Base-by-base conservation (phyloP, 306 rosid species). In the Lablab purpureus region DNA sequence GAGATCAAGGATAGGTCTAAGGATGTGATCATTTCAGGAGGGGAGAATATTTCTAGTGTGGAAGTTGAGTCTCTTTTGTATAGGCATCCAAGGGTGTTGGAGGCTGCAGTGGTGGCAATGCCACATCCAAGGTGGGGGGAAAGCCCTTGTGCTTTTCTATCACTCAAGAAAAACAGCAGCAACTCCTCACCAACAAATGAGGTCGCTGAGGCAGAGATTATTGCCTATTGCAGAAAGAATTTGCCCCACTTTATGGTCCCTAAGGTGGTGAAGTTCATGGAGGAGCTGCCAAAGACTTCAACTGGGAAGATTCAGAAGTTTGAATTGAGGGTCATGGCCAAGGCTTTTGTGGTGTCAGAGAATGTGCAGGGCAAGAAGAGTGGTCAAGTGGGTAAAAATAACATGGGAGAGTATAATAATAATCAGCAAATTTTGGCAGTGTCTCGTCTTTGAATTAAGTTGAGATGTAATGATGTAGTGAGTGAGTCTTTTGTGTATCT, bases 71-170 rank as follows among this genome's bases (percentile, higher is more conserved):
- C 43, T 1, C 70, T 91, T 19, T 76, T 95, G 17, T 93, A 94
- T 40, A 72, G 74, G 7, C 97, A 94, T 47, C 97, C 97, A 0
- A 71, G 37, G 56, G 89, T 95, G 32, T 22, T 83, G 50, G 99
- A 95, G 72, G 99, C 92, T 0, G 97, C 98, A 0, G 98, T 89
- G n/a, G 99, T 95, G 28, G 99, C 99, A 50, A 90, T 92, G 97
- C 97, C 98, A 0, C 97, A 95, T 18, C 86, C 88, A 0, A 88
- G 80, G 13, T 95, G 99, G 99, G 97, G 97, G 0, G 99, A 95
- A 75, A 95, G 88, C 34, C 99, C 99, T 3, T 95, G 99, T 50
- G 99, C 97, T 23, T 95, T 92, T 28, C 54, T 94, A 2, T 80
- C 90, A 0, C 7, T 88, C 4, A 89, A 47, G 23, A 59, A 59